Evolutionary conservation across 805 yeast species (phyloP), one percentile per base, ranked within the genome.

Genomic region (Cyberlindnera amylophila): DNA sequence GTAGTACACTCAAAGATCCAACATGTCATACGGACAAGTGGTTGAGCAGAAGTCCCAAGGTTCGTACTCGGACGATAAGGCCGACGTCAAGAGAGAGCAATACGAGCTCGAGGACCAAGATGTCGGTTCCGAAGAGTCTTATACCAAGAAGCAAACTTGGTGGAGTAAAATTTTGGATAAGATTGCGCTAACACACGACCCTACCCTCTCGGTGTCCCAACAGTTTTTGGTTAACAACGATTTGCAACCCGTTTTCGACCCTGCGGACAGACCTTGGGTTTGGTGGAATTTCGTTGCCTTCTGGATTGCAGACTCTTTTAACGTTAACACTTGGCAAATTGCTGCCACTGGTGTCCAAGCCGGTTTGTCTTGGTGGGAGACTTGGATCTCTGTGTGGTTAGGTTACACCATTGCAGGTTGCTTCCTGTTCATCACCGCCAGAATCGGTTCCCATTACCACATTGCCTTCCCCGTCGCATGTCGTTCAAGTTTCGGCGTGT

Each of bases 301-400:
- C 57, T 88, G 96, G 96, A 64, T 88, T 46, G 90, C 96, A 1
- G 96, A 88, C 59, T 79, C 95, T 23, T 86, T 89, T 67, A 88
- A 88, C 64, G 81, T 88, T 57, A 87, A 86, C 62, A 86, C 96
- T 5, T 87, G 93, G 89, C 90, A 86, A 67, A 86, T 88, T 55
- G 96, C 95, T 2, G 81, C 91, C 10, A 84, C 95, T 0, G 95
- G 95, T 55, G 82, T 84, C 44, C 70, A 72, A 42, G 77, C 79
- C 21, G 95, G 95, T 9, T 65, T 88, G 63, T 76, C 81, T 14
- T 87, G 96, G 95, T 88, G 95, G 95, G 90, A 82, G 58, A 80
- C 85, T 9, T 88, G 96, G 95, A 63, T 88, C 29, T 77, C 93
- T 1, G 93, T 88, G 26, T 86, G 95, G 93, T 50, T 88, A 15